Evolutionary conservation across 1,139 yeast species (phyloP), one percentile per base, ranked within the genome.

Genomic region (Magnusiomyces ingens): DNA sequence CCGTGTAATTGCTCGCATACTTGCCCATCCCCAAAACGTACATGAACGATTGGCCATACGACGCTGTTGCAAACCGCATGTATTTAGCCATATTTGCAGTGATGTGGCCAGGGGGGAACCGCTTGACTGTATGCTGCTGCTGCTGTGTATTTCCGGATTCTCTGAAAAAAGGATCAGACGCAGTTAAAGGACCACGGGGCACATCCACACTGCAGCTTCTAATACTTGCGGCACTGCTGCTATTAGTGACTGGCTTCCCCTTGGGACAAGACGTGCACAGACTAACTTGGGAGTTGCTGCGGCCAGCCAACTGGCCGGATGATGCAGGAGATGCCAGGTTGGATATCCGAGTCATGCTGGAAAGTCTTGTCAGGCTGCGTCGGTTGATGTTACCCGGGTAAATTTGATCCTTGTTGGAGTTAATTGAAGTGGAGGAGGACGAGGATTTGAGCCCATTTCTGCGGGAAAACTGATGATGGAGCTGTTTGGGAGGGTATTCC

Each of bases 21-120:
- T 61, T 54, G 12, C 67, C 66, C 37, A 67, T 60, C 2, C 71
- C 71, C 12, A 69, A 53, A n/a, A 68, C 57, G 13, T 67, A 60
- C 66, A 69, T 62, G 49, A 69, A 69, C 4, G 70, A 61, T 51
- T 66, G 68, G n/a, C 72, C 72, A 50, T 69, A 69, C 2, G 71
- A 65, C 1, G 71, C 71, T 3, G 70, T 60, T 3, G 71, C 67
- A 54, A 60, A 68, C 18, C 69, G 58, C 59, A 64, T 65, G 53
- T 64, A 68, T 47, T 64, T 64, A 6, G 69, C 67, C 63, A 67
- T 60, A 53, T 64, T 65, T 49, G 58, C 57, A 15, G 67, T 62
- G 40, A 64, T 55, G 43, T 64, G 67, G 8, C 62, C 67, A 1
- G 62, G 59, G 13, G 67, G 68, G 51, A 64, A 65, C 22, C 37